These are phyloP conservation scores for Jasminum sambac DNA, from an alignment of 257 asterid genomes.

Conservation along the genomic window DNA sequence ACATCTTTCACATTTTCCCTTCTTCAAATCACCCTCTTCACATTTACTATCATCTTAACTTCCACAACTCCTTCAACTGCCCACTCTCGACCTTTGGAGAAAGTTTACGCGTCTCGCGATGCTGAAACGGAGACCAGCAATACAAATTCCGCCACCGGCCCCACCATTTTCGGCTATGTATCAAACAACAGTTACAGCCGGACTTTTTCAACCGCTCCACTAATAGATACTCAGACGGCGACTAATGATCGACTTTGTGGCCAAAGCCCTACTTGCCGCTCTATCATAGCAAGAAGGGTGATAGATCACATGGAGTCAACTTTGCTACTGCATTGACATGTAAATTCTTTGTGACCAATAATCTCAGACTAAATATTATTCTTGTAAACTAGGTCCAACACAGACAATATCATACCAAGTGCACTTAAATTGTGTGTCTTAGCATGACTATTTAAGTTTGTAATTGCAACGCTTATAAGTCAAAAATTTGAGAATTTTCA, in stretches of 20 bases:
- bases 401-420: too few species aligned
- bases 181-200: constrained; percentile 67
- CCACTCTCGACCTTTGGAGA: constrained; percentile 35
- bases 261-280: constrained; percentile 58
- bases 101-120: constrained; percentile 71
- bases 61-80: constrained; percentile 9
- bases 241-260: constrained; percentile 59
- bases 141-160: constrained; percentile 62
- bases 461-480: too few species aligned
- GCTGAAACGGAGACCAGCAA: constrained; percentile 87
- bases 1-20: neutral
- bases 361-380: constrained; percentile 10
- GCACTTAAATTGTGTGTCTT: too few species aligned
- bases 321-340: too few species aligned
- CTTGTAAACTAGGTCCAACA: constrained; percentile 20
- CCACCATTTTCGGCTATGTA: constrained; percentile 48
- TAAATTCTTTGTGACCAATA: too few species aligned
- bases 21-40: constrained; percentile 16
- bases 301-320: too few species aligned
- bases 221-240: constrained; percentile 85
- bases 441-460: too few species aligned
- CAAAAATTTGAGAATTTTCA: too few species aligned
- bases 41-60: neutral
- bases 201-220: constrained; percentile 80
- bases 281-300: too few species aligned